phyloP scores from a whole-genome alignment of 768 basidiomycete species.

The Mycena pura region DNA sequence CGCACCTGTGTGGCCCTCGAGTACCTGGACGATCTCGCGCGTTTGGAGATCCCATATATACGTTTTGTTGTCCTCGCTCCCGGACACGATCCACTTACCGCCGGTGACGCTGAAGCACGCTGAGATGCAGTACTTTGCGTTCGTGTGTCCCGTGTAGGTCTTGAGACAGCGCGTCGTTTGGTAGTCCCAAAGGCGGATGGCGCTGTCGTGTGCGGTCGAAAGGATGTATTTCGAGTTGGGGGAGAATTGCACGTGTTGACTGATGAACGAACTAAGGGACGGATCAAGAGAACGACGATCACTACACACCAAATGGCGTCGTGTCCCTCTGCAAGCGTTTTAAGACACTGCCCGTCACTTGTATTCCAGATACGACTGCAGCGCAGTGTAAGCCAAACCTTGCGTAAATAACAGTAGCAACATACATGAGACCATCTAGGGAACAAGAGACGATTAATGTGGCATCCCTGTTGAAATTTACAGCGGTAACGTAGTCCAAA shows the following conservation, averaged over 20 bases:
- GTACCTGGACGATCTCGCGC: slow-evolving; percentile 80
- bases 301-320: slow-evolving; percentile 74
- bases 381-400: slow-evolving; percentile 4
- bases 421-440: slow-evolving; percentile 93
- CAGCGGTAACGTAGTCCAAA: slow-evolving; percentile 92
- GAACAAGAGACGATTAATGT: slow-evolving; percentile 91
- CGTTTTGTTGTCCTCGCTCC: slow-evolving; percentile 89
- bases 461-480: slow-evolving; percentile 93
- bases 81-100: slow-evolving; percentile 90
- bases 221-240: slow-evolving; percentile 96
- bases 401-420: slow-evolving; percentile 19
- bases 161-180: slow-evolving; percentile 90
- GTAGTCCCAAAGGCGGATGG: slow-evolving; percentile 95
- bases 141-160: slow-evolving; percentile 85
- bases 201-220: slow-evolving; percentile 91
- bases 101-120: slow-evolving; percentile 86
- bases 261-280: slow-evolving; percentile 33
- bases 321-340: slow-evolving; percentile 91
- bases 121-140: slow-evolving; percentile 84
- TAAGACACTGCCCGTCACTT: slow-evolving; percentile 90
- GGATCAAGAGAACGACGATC: neutral
- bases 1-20: slow-evolving; percentile 77
- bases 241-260: slow-evolving; percentile 92
- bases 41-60: slow-evolving; percentile 93
- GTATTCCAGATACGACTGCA: slow-evolving; percentile 95